Evolutionary conservation across 2,329 filamentous ascomycete species (phyloP).

Genomic region (Metarhizium rileyi): DNA sequence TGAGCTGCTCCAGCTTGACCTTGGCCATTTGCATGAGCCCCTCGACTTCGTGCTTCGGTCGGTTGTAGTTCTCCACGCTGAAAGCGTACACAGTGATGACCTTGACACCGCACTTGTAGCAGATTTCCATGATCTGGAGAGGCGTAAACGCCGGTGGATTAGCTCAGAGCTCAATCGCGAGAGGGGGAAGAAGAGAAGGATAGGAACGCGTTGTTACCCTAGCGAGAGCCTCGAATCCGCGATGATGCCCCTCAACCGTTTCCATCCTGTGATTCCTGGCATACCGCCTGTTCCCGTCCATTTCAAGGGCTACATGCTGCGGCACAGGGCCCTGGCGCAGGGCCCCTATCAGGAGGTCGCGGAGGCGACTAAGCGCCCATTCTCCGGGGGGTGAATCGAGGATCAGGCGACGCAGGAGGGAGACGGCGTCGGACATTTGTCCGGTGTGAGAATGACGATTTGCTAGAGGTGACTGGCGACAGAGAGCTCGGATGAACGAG

Average conservation of each 20-base stretch:
- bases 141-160: neutral
- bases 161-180: neutral
- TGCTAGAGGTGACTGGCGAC: neutral
- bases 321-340: slow-evolving; percentile 86
- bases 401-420: slow-evolving; percentile 55
- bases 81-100: slow-evolving; percentile 98
- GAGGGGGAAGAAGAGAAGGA: neutral
- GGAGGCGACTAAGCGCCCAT: slow-evolving; percentile 71
- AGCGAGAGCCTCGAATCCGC: slow-evolving; percentile 91
- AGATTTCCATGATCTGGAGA: slow-evolving; percentile 78
- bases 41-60: slow-evolving; percentile 92
- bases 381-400: slow-evolving; percentile 83
- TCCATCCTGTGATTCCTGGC: slow-evolving; percentile 86
- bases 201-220: slow-evolving; percentile 54
- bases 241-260: slow-evolving; percentile 89
- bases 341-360: slow-evolving; percentile 79
- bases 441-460: too few species aligned
- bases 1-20: slow-evolving; percentile 82
- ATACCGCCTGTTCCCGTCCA: slow-evolving; percentile 96
- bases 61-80: slow-evolving; percentile 98
- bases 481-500: neutral
- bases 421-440: slow-evolving; percentile 46
- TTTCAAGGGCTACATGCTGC: slow-evolving; percentile 96
- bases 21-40: slow-evolving; percentile 97
- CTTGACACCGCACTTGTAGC: slow-evolving; percentile 94